Conservation (phyloP, 768 basidiomycete species). For the Tylopilus intermedius region DNA sequence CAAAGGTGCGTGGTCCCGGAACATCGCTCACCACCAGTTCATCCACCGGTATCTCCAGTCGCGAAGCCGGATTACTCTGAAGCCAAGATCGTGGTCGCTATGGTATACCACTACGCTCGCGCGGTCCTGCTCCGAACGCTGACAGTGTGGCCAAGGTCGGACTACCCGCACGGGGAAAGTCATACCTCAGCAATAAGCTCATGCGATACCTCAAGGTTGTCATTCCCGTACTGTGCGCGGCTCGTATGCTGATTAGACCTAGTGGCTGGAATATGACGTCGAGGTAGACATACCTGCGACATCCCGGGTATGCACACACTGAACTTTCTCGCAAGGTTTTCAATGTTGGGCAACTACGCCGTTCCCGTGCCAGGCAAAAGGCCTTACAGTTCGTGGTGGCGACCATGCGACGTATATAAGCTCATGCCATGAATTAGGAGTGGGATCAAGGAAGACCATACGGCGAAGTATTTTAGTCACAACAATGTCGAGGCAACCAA, state of each 20-base stretch:
- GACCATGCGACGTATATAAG: neutral
- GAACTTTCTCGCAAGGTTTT: conserved; percentile 61
- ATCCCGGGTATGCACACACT: neutral
- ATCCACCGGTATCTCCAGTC: conserved; percentile 40
- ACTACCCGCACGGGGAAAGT: conserved; percentile 96
- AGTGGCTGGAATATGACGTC: conserved; percentile 99
- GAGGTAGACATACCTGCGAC: conserved; percentile 46
- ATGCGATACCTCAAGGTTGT: conserved; percentile 90
- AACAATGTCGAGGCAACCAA: conserved; percentile 73
- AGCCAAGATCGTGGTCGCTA: conserved; percentile 96
- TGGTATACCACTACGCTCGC: conserved; percentile 48
- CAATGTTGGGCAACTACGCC: conserved; percentile 92
- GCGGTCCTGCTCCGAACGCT: neutral
- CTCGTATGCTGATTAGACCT: conserved; percentile 9
- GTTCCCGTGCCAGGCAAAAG: conserved; percentile 76
- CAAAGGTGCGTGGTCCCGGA: conserved; percentile 52
- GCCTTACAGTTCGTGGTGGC: conserved; percentile 55
- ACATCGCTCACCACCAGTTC: neutral
- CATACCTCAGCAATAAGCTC: conserved; percentile 96
- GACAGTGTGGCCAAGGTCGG: conserved; percentile 60
- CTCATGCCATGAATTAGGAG: conserved; percentile 41
- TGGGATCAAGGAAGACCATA: conserved; percentile 87
- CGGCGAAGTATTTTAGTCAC: conserved; percentile 85
- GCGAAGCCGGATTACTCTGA: conserved; percentile 98
- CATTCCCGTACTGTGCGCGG: conserved; percentile 1